Evolutionary conservation across 306 rosid species (phyloP), one percentile per base, ranked within the genome.

Genomic region (Morella rubra): DNA sequence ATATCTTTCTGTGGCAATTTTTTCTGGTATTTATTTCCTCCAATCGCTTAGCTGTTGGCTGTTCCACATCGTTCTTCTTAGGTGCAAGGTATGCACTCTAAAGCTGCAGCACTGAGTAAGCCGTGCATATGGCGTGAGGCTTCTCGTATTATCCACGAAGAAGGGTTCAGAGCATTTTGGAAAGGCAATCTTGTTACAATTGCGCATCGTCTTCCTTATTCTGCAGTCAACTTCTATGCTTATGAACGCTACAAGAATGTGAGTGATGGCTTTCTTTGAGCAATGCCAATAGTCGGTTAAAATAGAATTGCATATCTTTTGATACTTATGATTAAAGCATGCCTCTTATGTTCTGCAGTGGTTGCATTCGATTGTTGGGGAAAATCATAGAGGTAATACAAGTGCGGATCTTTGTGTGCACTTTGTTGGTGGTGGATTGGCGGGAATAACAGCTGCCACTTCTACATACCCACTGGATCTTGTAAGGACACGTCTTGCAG

Each of bases 11-110:
- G 11, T 44, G 7, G 5, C 49, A 3, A 18, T 55, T 7, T 55
- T n/a, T n/a, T 15, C 8, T 6, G 67, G 44, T 42, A 18, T 18
- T 11, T 40, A 19, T 24, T 60, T 22, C 44, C 71, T 65, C 52
- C 49, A 50, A 55, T 40, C 13, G 69, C 44, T 59, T 15, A 77
- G 75, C 54, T 8, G 58, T 70, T 78, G 76, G 72, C 58, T 66
- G 9, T 74, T 79, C 41, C 55, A 4, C 45, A 2, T 74, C 45
- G 55, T 47, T 55, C 76, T 72, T 59, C 45, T 78, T 79, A 90
- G 98, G 93, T 93, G 77, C 96, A 93, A 84, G 98, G 98, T 27
- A 93, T 93, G 98, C 93, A 89, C 78, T 79, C 96, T 47, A 90
- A 93, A 74, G 83, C 86, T 81, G 87, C 96, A 18, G 69, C 90